phyloP scores from a whole-genome alignment of 139 green algal genomes.

The Tetradesmus lagerheimii region DNA sequence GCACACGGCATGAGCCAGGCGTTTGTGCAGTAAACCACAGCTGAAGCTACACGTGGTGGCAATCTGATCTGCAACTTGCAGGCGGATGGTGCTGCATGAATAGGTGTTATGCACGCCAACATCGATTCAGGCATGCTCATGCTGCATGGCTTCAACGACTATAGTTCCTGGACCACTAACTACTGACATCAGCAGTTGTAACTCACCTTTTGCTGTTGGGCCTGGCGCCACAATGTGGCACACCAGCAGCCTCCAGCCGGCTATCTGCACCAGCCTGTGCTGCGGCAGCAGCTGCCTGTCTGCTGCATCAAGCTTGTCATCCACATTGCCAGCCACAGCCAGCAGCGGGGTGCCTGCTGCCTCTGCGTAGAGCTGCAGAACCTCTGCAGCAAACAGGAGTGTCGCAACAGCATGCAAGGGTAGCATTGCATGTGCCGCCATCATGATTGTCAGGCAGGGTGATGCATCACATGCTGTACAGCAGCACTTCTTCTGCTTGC shows the following conservation, averaged over 20 bases:
- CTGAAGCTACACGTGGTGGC: background rate
- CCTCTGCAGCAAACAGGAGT: slow-evolving; percentile 27
- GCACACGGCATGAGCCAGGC: background rate
- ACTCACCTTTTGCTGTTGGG: slow-evolving; percentile 38
- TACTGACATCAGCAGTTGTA: too few relatives aligned
- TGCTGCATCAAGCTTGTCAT: slow-evolving; percentile 12
- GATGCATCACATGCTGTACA: too few relatives aligned
- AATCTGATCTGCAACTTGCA: too few relatives aligned
- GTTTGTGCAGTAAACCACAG: background rate
- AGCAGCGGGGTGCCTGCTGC: background rate
- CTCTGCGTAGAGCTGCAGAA: slow-evolving; percentile 27
- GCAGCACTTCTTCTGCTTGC: too few relatives aligned
- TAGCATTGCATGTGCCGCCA: too few relatives aligned
- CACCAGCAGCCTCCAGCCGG: slow-evolving; percentile 55
- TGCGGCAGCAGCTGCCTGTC: slow-evolving; percentile 6
- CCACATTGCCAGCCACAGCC: slow-evolving; percentile 56
- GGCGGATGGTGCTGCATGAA: too few relatives aligned
- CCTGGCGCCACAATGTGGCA: slow-evolving; percentile 49
- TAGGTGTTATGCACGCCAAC: too few relatives aligned
- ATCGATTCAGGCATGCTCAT: background rate
- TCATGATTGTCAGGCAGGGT: too few relatives aligned
- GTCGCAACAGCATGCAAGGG: background rate
- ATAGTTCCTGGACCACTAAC: too few relatives aligned
- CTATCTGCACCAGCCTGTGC: slow-evolving; percentile 25
- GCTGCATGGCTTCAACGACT: background rate